Evolutionary conservation across 2,329 filamentous ascomycete species (phyloP).

Genomic region (Pyrenophora graminea): DNA sequence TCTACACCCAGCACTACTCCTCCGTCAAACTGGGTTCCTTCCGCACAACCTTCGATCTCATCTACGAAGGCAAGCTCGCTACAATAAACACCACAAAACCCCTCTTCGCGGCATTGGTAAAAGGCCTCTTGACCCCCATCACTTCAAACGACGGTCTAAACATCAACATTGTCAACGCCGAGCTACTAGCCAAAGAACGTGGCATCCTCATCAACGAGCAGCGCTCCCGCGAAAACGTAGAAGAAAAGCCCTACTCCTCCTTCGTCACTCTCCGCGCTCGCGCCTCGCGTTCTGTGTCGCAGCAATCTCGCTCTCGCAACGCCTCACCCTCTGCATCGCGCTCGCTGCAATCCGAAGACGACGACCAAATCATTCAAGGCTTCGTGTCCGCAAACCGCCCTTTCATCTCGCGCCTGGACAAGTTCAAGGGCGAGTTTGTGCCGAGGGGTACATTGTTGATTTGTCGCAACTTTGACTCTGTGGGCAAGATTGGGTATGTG

Average conservation of each 20-base stretch:
- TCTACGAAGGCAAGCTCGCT: constrained; percentile 76
- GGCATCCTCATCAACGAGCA: constrained; percentile 78
- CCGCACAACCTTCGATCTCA: constrained; percentile 73
- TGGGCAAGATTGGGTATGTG: constrained; percentile 81
- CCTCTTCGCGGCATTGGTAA: constrained; percentile 76
- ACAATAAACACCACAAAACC: constrained; percentile 75
- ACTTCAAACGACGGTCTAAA: constrained; percentile 67
- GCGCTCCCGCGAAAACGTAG: constrained; percentile 63
- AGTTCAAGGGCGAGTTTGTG: constrained; percentile 73
- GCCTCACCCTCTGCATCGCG: constrained; percentile 36
- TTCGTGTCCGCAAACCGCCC: constrained; percentile 67
- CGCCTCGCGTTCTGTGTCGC: constrained; percentile 44
- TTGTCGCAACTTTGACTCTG: constrained; percentile 78
- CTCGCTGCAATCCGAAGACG: constrained; percentile 18
- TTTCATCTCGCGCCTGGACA: constrained; percentile 73
- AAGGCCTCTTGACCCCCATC: constrained; percentile 72
- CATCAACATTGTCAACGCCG: constrained; percentile 83
- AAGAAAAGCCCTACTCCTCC: constrained; percentile 68
- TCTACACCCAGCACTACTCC: constrained; percentile 78
- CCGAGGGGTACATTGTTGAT: constrained; percentile 77
- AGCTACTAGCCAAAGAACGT: constrained; percentile 74
- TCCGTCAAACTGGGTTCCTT: constrained; percentile 50
- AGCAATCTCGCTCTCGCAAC: constrained; percentile 29
- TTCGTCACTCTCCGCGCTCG: constrained; percentile 70
- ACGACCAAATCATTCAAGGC: constrained; percentile 64